Evolutionary conservation across 495 filamentous ascomycete genomes (phyloP), one percentile per base, ranked within the genome.

Genomic region (Hypoxylon fuscum): DNA sequence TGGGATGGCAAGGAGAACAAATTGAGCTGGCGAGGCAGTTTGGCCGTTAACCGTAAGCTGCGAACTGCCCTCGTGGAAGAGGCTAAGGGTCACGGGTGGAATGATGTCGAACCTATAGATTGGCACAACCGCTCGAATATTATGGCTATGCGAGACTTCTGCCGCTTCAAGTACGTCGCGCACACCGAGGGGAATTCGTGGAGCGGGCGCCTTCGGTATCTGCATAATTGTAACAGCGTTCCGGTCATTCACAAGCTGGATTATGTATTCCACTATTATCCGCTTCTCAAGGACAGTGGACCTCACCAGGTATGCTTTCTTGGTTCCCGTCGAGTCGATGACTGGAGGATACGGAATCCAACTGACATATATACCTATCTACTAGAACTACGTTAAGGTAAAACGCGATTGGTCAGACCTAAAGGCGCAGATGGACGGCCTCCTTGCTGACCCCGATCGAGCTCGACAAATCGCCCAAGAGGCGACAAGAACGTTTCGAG

Each of bases 171-270:
- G 56, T 82, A 81, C 60, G 73, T 82, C 11, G 68, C 85, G 9
- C 83, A 86, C 54, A 85, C 84, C 17, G 84, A 87, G 72, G 83
- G 83, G 0, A 74, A 85, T 32, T 79, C 83, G 1, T 85, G 85
- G 66, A 82, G 79, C 14, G 83, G 81, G 20, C 70, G 80, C 27
- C 74, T 84, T 23, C 79, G 79, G 53, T 84, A 78, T 64, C 70
- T 79, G 42, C 78, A 81, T 71, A 74, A 81, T 49, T 84, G 81
- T 50, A 62, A 69, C 0, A 78, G 74, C 31, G 76, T 82, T 0
- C 68, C 80, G 15, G 55, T 83, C 22, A 79, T 77, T 5, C 81
- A 81, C 45, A 70, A 80, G 20, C 69, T 79, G 11, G 62, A 73
- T 22, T 83, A 78, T 74, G 68, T 75, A n/a, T 68, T 78, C 22